phyloP scores from a whole-genome alignment of 352 stramenopile species.

The Pythium aphanidermatum region DNA sequence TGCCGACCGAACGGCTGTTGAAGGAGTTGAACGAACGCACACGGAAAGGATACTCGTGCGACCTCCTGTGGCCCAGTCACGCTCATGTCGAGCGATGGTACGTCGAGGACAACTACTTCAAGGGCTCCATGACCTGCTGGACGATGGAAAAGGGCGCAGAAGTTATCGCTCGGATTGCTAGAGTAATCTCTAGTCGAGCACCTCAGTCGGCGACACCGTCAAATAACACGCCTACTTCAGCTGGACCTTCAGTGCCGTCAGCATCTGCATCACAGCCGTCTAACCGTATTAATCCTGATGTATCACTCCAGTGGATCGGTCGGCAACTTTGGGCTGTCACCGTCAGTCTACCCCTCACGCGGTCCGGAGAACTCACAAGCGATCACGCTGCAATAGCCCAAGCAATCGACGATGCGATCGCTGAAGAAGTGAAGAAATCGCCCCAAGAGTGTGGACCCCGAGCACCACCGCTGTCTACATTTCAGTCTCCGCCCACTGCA shows the following conservation, averaged over 20 bases:
- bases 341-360: slow-evolving; percentile 50
- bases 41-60: slow-evolving; percentile 15
- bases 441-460: slow-evolving; percentile 10
- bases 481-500: background rate
- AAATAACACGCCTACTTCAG: too few relatives aligned
- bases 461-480: background rate
- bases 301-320: slow-evolving; percentile 75
- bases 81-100: slow-evolving; percentile 64
- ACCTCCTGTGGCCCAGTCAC: slow-evolving; percentile 35
- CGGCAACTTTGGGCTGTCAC: slow-evolving; percentile 66
- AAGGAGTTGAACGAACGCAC: slow-evolving; percentile 23
- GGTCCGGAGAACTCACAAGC: slow-evolving; percentile 47
- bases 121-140: slow-evolving; percentile 69
- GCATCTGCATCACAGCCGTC: background rate
- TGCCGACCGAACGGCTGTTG: slow-evolving; percentile 17
- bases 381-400: slow-evolving; percentile 60
- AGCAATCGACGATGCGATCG: slow-evolving; percentile 58
- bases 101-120: slow-evolving; percentile 64
- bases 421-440: slow-evolving; percentile 17
- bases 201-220: background rate
- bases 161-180: slow-evolving; percentile 50
- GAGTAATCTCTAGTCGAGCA: slow-evolving; percentile 25
- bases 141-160: slow-evolving; percentile 62
- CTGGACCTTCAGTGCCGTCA: background rate
- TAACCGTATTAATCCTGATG: slow-evolving; percentile 49